A percentile compares a stretch with the other conserved stretches of the same genome.
Evolutionary conservation across 768 basidiomycete species (phyloP).

Genomic region (Lactarius trivialis): DNA sequence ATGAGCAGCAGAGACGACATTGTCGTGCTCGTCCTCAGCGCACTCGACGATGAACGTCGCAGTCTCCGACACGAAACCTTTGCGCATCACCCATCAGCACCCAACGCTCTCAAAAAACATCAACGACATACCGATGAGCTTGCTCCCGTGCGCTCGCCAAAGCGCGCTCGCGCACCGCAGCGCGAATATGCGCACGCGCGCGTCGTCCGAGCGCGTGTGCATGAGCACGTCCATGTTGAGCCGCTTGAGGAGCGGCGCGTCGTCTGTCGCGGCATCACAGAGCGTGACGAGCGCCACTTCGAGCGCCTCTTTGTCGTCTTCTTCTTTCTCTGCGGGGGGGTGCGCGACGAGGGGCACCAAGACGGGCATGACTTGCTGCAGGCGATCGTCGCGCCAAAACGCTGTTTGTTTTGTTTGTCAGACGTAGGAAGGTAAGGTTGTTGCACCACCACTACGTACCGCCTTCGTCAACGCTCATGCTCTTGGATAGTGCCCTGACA

Average conservation of each 20-base stretch:
- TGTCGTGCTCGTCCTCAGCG: slow-evolving; percentile 82
- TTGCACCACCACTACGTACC: slow-evolving; percentile 48
- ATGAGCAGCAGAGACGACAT: slow-evolving; percentile 65
- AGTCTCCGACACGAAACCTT: slow-evolving; percentile 76
- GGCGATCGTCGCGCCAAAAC: slow-evolving; percentile 86
- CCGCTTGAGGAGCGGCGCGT: slow-evolving; percentile 52
- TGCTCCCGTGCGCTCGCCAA: slow-evolving; percentile 72
- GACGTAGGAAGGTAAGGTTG: not conserved
- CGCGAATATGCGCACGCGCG: slow-evolving; percentile 60
- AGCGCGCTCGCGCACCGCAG: slow-evolving; percentile 60
- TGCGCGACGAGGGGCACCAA: slow-evolving; percentile 11
- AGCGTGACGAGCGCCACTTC: slow-evolving; percentile 51
- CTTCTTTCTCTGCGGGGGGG: not conserved
- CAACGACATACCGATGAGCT: slow-evolving; percentile 54
- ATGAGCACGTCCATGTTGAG: slow-evolving; percentile 82
- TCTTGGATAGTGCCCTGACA: slow-evolving; percentile 56
- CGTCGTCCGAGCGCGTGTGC: slow-evolving; percentile 82
- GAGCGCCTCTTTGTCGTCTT: too few species aligned
- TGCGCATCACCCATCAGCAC: not conserved
- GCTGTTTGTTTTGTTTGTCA: slow-evolving; percentile 37
- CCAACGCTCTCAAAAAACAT: not conserved
- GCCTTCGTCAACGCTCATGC: slow-evolving; percentile 72
- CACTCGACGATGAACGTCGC: slow-evolving; percentile 83
- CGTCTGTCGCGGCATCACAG: slow-evolving; percentile 50
- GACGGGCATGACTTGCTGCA: slow-evolving; percentile 49